Conservation (phyloP, 495 filamentous ascomycete genomes). For the Xylaria intraflava region DNA sequence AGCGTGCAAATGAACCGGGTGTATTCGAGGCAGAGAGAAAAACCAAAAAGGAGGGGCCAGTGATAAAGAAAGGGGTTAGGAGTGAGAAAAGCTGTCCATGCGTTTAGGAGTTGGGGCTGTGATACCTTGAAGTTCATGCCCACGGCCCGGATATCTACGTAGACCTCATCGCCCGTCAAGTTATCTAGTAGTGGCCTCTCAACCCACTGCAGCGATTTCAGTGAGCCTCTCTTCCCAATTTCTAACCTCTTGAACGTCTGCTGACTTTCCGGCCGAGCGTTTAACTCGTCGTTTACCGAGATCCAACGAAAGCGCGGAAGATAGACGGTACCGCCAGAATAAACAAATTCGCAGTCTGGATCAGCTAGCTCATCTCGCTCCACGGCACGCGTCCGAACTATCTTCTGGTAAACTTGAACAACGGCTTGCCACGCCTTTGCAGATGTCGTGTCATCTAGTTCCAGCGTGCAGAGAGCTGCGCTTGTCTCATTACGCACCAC, state of each 20-base stretch:
- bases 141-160: not conserved
- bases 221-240: constrained; percentile 1
- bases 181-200: not conserved
- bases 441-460: not conserved
- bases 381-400: not conserved
- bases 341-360: constrained; percentile 1
- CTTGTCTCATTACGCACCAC: not conserved
- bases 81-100: not conserved
- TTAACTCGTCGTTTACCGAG: not conserved
- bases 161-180: not conserved
- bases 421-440: not conserved
- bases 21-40: too few relatives aligned
- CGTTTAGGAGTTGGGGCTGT: not conserved
- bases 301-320: constrained; percentile 8
- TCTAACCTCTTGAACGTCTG: not conserved
- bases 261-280: not conserved
- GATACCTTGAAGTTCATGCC: constrained; percentile 9
- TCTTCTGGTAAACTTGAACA: not conserved
- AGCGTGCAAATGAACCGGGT: too few relatives aligned
- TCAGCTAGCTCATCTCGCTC: not conserved
- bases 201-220: not conserved
- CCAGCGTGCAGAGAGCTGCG: not conserved
- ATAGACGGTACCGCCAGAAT: not conserved
- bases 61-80: not conserved
- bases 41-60: too few relatives aligned